Evolutionary conservation across 352 stramenopile genomes (phyloP), one percentile per base, ranked within the genome.

Genomic region (Phytophthora constricta): DNA sequence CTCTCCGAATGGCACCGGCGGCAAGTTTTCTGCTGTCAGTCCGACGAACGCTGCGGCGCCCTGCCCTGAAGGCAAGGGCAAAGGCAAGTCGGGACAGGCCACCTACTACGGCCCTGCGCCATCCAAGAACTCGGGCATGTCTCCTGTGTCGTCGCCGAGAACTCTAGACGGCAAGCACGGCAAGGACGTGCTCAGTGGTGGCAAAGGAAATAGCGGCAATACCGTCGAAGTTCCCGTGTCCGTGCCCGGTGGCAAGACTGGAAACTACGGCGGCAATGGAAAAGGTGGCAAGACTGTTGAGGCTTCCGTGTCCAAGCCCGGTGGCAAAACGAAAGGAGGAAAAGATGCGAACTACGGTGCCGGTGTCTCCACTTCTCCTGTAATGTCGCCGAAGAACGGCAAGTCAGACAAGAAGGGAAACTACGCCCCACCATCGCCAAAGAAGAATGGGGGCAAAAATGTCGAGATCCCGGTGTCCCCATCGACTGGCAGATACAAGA

Each of bases 21-120:
- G 45, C 41, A 80, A 81, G 57, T 87, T 79, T 58, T 79, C 74
- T 46, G 68, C 62, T 10, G 74, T 64, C 7, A 84, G 79, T 58
- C 76, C 76, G 28, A 60, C 45, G 17, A 68, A 61, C 70, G 63
- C 33, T 48, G 59, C 22, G 42, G 11, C 22, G n/a, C n/a, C n/a
- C 11, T 49, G 42, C 31, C 9, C 14, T 23, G 45, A 10, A n/a
- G 23, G 7, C 43, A 28, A 14, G 7, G 20, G 45, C 20, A 57
- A 48, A 16, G 39, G 33, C 16, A 33, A 55, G 14, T 34, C 39
- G 19, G 50, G 58, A 33, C 20, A 62, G 20, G 41, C 56, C 13
- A 60, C 42, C 4, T 37, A 23, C 27, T 43, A 51, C 45, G 25
- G 45, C 13, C 22, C 45, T 13, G 1, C 31, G 22, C 61, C 49